These are phyloP conservation scores for Malassezia nana DNA, from an alignment of 1,284 basidiomycete genomes.

Conservation along the genomic window DNA sequence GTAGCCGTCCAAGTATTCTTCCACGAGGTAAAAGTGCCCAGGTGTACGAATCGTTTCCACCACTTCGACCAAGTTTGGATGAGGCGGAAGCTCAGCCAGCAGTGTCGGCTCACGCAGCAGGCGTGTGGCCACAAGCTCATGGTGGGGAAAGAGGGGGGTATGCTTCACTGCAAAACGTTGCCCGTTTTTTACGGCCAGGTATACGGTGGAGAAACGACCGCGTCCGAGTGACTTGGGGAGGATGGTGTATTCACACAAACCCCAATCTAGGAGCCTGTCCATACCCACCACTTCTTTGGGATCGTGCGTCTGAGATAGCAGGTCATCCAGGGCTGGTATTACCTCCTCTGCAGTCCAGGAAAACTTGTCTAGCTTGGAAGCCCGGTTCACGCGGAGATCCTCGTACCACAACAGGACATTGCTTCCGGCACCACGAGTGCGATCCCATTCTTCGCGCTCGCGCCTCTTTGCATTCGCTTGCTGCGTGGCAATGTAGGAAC, in stretches of 20 bases:
- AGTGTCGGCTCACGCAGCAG: slow-evolving; percentile 55
- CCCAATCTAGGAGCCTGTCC: slow-evolving; percentile 40
- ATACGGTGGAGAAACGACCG: slow-evolving; percentile 47
- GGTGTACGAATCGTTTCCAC: slow-evolving; percentile 54
- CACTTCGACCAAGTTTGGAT: slow-evolving; percentile 55
- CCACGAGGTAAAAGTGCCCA: slow-evolving; percentile 56
- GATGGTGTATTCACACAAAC: slow-evolving; percentile 46
- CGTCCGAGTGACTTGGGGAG: slow-evolving; percentile 44
- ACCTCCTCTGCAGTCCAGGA: slow-evolving; percentile 8
- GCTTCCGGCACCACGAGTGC: slow-evolving; percentile 39
- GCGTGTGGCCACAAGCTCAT: slow-evolving; percentile 54
- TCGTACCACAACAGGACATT: slow-evolving; percentile 31
- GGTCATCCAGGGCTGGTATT: slow-evolving; percentile 1
- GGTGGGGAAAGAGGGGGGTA: slow-evolving; percentile 55
- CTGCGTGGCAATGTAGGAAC: slow-evolving; percentile 4
- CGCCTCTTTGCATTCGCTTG: slow-evolving; percentile 8
- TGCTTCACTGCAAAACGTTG: slow-evolving; percentile 53
- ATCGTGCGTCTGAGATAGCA: slow-evolving; percentile 12
- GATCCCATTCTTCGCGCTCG: slow-evolving; percentile 34
- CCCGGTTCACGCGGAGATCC: neutral
- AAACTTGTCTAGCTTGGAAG: neutral
- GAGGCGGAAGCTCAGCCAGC: slow-evolving; percentile 53
- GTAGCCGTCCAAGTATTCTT: slow-evolving; percentile 52
- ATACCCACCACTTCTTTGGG: slow-evolving; percentile 29
- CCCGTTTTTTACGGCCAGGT: slow-evolving; percentile 42